Evolutionary conservation across 306 rosid species (phyloP), one percentile per base, ranked within the genome.

Genomic region (Glycine latifolia): DNA sequence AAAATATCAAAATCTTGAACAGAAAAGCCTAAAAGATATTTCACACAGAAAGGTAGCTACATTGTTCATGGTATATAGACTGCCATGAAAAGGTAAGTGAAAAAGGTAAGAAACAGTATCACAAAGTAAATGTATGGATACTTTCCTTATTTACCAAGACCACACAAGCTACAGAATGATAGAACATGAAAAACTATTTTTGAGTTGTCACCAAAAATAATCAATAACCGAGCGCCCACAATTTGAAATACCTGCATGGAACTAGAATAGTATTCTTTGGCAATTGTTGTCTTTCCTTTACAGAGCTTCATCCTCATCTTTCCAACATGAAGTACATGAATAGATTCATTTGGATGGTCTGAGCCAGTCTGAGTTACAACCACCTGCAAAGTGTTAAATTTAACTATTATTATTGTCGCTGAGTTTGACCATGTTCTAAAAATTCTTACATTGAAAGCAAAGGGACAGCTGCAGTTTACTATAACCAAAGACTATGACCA

Each of bases 291-390:
- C 80, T 87, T 92, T 69, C 92, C 96, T 81, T 89, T 92, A 86
- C 89, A 82, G 53, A 94, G 90, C 82, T 94, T 94, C 88, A 94
- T 91, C 86, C 98, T 89, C 98, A 94, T 94, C 83, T 91, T 92
- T 78, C 98, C 98, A 61, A 92, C 89, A 83, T 94, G 91, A 80
- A 94, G 89, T 33, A 68, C 87, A 82, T 94, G 97, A 66, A 94
- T 91, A n/a, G 97, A 89, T 81, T 94, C 97, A 5, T 87, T 84
- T 52, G 87, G 80, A 79, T 87, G 87, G 73, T 86, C 81, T 56
- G 71, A 85, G 37, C 92, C 97, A 80, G 86, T 89, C 81, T 92
- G 97, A 79, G 98, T 89, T 65, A 91, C 89, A 69, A 91, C 91
- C 31, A 92, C 98, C 98, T 94, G 94, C 79, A 83, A 78, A 75